These are phyloP conservation scores for Stentor coeruleus DNA, from an alignment of 73 alveolate genomes.

Conservation along the genomic window DNA sequence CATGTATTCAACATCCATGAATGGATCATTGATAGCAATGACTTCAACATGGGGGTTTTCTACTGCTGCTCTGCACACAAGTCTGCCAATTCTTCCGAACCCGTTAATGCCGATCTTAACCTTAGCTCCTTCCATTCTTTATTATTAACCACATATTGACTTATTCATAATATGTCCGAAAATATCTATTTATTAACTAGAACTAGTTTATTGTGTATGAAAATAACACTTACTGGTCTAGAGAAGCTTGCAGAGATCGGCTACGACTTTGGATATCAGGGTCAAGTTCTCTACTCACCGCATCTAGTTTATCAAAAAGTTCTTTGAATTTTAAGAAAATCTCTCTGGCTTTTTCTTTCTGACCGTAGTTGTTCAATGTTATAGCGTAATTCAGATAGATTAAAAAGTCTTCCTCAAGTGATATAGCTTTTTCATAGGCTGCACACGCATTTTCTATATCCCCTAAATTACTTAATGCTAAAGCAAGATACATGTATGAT, in stretches of 20 bases:
- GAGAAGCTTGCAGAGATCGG: too few relatives aligned
- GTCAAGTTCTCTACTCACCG: slow-evolving; percentile 58
- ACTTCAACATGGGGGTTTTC: background rate
- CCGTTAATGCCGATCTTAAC: background rate
- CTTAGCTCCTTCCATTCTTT: background rate
- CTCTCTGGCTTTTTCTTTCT: slow-evolving; percentile 61
- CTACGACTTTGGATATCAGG: slow-evolving; percentile 6
- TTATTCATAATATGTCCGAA: too few relatives aligned
- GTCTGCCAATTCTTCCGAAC: background rate
- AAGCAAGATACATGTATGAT: slow-evolving; percentile 78
- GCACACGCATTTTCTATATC: slow-evolving; percentile 79
- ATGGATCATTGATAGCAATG: background rate
- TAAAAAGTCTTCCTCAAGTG: slow-evolving; percentile 65
- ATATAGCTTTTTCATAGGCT: slow-evolving; percentile 76
- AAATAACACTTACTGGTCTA: too few relatives aligned
- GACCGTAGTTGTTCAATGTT: slow-evolving; percentile 58
- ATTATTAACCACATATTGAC: too few relatives aligned
- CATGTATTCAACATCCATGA: background rate
- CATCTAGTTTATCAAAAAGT: slow-evolving; percentile 50
- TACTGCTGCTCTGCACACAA: background rate
- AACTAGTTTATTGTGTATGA: too few relatives aligned
- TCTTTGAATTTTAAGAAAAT: slow-evolving; percentile 47
- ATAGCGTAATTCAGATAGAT: slow-evolving; percentile 71
- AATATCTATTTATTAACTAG: too few relatives aligned
- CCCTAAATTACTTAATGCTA: slow-evolving; percentile 65